phyloP scores from a whole-genome alignment of 192 early-diverging fungal genomes.

The Coemansia sp. region DNA sequence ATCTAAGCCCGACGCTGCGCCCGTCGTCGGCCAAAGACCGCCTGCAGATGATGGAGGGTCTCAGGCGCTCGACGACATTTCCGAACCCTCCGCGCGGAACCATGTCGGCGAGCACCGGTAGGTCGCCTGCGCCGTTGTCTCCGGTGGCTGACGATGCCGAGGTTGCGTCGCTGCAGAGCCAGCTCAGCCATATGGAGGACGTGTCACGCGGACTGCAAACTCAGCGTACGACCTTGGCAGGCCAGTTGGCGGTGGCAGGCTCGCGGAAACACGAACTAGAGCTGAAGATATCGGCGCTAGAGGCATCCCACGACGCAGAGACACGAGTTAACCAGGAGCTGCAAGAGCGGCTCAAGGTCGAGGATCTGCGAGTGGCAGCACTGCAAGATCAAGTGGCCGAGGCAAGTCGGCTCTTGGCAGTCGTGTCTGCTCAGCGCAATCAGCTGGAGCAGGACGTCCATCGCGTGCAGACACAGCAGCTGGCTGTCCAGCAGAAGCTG shows the following conservation, averaged over 20 bases:
- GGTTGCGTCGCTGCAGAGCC: slow-evolving; percentile 28
- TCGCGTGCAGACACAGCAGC: slow-evolving; percentile 41
- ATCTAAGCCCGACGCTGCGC: slow-evolving; percentile 25
- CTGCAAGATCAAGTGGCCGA: slow-evolving; percentile 35
- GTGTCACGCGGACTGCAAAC: slow-evolving; percentile 39
- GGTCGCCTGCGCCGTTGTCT: slow-evolving; percentile 26
- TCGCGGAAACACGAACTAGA: slow-evolving; percentile 50
- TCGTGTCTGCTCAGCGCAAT: slow-evolving; percentile 33
- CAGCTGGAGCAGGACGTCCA: slow-evolving; percentile 45
- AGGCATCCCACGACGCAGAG: slow-evolving; percentile 49
- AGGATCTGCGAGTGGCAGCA: slow-evolving; percentile 21
- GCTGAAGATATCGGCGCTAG: slow-evolving; percentile 32
- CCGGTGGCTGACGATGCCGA: slow-evolving; percentile 21
- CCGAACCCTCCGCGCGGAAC: slow-evolving; percentile 12
- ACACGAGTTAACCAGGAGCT: slow-evolving; percentile 48
- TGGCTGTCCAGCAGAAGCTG: slow-evolving; percentile 33
- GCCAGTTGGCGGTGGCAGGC: slow-evolving; percentile 23
- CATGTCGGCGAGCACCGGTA: slow-evolving; percentile 6
- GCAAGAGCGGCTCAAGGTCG: slow-evolving; percentile 34
- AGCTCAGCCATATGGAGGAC: slow-evolving; percentile 40
- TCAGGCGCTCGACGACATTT: slow-evolving; percentile 38
- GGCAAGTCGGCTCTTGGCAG: slow-evolving; percentile 25
- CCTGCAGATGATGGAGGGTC: slow-evolving; percentile 11
- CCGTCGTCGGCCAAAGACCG: slow-evolving; percentile 19
- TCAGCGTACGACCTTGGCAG: slow-evolving; percentile 29